Base-by-base conservation (phyloP, 164 flowering plant genomes). In the Chimonanthus salicifolius region DNA sequence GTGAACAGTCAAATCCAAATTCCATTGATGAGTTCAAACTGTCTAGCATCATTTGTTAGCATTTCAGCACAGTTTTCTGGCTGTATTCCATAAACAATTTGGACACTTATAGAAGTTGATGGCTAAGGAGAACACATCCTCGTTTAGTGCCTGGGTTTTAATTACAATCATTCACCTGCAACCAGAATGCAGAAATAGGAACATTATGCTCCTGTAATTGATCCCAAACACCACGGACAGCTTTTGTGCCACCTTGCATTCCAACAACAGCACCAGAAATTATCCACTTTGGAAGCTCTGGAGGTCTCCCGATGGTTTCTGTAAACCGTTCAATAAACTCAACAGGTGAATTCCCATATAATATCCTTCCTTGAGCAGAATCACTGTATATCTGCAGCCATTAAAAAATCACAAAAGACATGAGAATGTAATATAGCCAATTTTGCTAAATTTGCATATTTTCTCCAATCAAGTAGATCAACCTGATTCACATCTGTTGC, bases 181-280 rank as follows among this genome's bases (percentile, higher is more conserved):
- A 76, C 97, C 97, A 92, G 75, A 92, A 92, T 79, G 97, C 89
- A 13, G 94, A 90, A 78, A 92, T 74, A 43, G 97, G 97, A 65
- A 87, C 89, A 66, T 89, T 80, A 58, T 87, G 75, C 48, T 71
- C 75, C 68, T 76, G 75, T 64, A 92, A 76, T 54, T 80, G 71
- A 21, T 85, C 82, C 94, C 90, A 90, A 50, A 87, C 81, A 20
- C 58, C 65, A 47, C 85, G 82, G 49, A 92, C 95, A 0, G 74
- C 66, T n/a, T 87, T 88, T 3, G 94, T 90, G 54, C 97, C 97
- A 58, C 97, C 95, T 75, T 92, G 95, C 92, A 92, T 89, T 72
- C 97, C 97, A 44, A 87, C 91, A 21, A 90, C 87, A 51, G 94
- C 94, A 44, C 97, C 95, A 16, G 97, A 90, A 65, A 90, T 80